Percentiles rank a stretch among this genome's conserved stretches.
These are phyloP conservation scores for Tuber microsphaerosporum DNA, from an alignment of 495 filamentous ascomycete genomes.

Conservation along the genomic window DNA sequence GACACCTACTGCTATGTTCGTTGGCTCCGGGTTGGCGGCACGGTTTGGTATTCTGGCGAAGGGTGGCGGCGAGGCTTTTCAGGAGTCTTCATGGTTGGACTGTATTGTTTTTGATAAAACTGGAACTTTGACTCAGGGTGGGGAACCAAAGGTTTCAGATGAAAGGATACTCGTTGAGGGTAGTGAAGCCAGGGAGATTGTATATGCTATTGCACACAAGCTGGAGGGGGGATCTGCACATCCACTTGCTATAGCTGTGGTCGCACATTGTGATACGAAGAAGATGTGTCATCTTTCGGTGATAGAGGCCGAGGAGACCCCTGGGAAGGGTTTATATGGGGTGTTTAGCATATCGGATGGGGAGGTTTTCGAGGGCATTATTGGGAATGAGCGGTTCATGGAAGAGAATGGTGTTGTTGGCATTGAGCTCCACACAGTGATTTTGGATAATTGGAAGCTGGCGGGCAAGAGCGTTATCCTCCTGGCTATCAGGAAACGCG, in stretches of 20 bases:
- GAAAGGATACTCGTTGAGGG: conserved; percentile 51
- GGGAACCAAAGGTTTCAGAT: conserved; percentile 71
- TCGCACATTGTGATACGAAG: conserved; percentile 55
- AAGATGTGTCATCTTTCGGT: conserved; percentile 39
- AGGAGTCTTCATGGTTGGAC: conserved; percentile 80
- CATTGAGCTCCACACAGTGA: conserved; percentile 41
- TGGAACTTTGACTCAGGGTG: conserved; percentile 80
- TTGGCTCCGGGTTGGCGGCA: conserved; percentile 81
- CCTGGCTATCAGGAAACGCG: conserved; percentile 48
- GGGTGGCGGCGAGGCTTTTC: conserved; percentile 92
- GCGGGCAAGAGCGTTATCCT: conserved; percentile 69
- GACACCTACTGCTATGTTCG: conserved; percentile 87
- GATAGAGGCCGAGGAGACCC: conserved; percentile 60
- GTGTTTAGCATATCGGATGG: conserved; percentile 49
- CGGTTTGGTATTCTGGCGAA: conserved; percentile 84
- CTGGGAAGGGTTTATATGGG: conserved; percentile 76
- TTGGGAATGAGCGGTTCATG: conserved; percentile 80
- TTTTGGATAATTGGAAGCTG: conserved; percentile 60
- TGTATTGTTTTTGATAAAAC: conserved; percentile 95
- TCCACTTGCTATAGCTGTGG: conserved; percentile 77
- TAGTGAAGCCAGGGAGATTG: conserved; percentile 32
- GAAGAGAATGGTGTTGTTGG: conserved; percentile 43
- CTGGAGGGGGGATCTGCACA: conserved; percentile 81
- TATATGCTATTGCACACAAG: conserved; percentile 53
- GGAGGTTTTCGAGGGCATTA: conserved; percentile 56